Base-by-base conservation (phyloP, 768 basidiomycete species). In the Leccinum rimulosum region DNA sequence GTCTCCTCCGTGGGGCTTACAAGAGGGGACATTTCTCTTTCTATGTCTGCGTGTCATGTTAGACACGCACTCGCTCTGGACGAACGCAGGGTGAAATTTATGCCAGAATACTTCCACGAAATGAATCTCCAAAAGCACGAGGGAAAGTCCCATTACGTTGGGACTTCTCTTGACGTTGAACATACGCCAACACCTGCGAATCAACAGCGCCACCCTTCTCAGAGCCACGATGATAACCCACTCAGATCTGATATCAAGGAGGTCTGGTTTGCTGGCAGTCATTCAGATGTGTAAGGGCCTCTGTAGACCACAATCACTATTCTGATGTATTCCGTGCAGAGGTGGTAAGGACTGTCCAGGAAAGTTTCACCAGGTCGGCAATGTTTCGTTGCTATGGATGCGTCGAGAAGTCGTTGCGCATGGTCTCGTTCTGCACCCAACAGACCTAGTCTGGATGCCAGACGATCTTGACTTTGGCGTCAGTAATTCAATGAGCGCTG, bases 181-280 rank as follows among this genome's bases (percentile, higher is more conserved):
- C n/a, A n/a, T 43, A 1, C 40, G 19, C 0, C 17, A 5, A n/a
- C 0, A 10, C n/a, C 8, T 43, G 3, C 0, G 4, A 10, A 43
- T 0, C 8, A 43, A n/a, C n/a, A 4, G n/a, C 4, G 19, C 2
- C 1, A 4, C 40, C 1, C 40, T 40, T 9, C 9, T 43, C 40
- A 43, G 2, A 43, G n/a, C 9, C n/a, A 4, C 2, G 40, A 43
- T n/a, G 9, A 43, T 10, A 2, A 2, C 40, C 8, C 40, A n/a
- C n/a, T n/a, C n/a, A n/a, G n/a, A n/a, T n/a, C n/a, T n/a, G 40
- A 43, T 43, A 2, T 43, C 40, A 43, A 43, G n/a, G 40, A 43
- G 40, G 40, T 43, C 9, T 43, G 40, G 40, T 43, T 43, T 43
- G n/a, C 40, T 43, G 40, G 40, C n/a, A 43, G 40, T 10, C 40